Evolutionary conservation across 2,329 filamentous ascomycete species (phyloP), one percentile per base, ranked within the genome.

Genomic region (Plenodomus tracheiphilus): DNA sequence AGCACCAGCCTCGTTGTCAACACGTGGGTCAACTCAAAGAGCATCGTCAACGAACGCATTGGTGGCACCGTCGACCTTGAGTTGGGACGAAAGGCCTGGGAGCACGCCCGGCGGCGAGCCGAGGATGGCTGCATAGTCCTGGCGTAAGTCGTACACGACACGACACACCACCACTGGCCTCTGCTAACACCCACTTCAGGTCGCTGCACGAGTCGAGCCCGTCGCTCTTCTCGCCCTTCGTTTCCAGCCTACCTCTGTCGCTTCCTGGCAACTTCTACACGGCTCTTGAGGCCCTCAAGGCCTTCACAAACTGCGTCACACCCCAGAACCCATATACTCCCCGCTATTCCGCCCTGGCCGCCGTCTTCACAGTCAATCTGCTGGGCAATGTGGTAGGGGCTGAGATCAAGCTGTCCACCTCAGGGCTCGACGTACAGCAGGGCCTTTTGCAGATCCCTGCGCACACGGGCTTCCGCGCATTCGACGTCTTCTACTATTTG

Each of bases 401-500:
- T 20, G 82, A 85, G 2, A 73, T 97, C 42, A 85, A 91, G 20
- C 76, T 99, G 7, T 93, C 93, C 0, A 88, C 91, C 34, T 88
- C 90, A 2, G 94, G 94, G 16, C 88, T 99, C 51, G 89, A 99
- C 68, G 94, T 91, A 0, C 75, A 80, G 17, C 85, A 85, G 54
- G 94, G 93, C 36, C 79, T 99, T 10, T 78, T 97, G 15, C 85
- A 88, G 47, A 84, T 99, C 15, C 89, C 94, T 0, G 74, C 85
- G 0, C 85, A 96, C 66, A 68, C 85, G 6, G 94, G 94, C 11
- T 91, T 91, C 72, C 86, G 94, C 54, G 94, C 93, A 3, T 99
- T 99, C 62, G 93, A 99, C 67, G 94, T 96, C 41, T 97, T 99
- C 69, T 97, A 99, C 76, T 97, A 97, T 65, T 84, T 99, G 1